A percentile compares a stretch with the other conserved stretches of the same genome.
phyloP scores from a whole-genome alignment of 176 grass and related monocot genomes.

The Avena atlantica region DNA sequence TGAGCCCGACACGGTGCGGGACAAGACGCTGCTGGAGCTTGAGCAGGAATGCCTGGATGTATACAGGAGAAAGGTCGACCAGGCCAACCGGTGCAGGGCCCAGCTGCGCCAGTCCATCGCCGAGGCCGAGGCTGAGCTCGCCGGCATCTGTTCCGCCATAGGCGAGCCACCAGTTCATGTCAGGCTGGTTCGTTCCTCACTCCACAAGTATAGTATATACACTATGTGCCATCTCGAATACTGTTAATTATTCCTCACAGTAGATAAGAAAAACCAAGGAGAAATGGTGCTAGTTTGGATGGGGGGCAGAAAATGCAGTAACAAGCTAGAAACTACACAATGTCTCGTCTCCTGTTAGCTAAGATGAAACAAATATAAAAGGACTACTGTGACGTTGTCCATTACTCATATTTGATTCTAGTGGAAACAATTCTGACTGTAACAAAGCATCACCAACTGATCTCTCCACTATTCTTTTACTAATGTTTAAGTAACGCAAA shows the following conservation, averaged over 20 bases:
- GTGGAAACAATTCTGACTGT: background rate
- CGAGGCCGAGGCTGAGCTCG: constrained; percentile 77
- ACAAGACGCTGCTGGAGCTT: constrained; percentile 67
- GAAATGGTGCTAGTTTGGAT: background rate
- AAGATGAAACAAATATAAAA: constrained; percentile 7
- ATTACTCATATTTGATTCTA: background rate
- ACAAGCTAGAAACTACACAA: background rate
- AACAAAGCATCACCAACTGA: background rate
- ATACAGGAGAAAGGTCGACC: constrained; percentile 76
- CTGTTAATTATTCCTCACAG: background rate
- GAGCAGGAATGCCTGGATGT: constrained; percentile 79
- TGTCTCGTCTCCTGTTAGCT: background rate
- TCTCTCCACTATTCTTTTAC: background rate
- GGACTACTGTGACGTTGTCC: background rate
- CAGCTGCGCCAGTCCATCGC: constrained; percentile 72
- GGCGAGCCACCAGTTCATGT: constrained; percentile 64
- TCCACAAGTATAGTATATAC: constrained; percentile 10
- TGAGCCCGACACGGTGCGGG: constrained; percentile 64
- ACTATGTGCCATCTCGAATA: background rate
- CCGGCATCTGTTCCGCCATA: constrained; percentile 71
- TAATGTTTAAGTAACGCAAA: background rate
- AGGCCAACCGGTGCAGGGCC: constrained; percentile 64
- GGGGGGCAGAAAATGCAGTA: background rate
- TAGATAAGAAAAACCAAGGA: background rate
- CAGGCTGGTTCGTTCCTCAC: constrained; percentile 60